Evolutionary conservation across 306 rosid genomes (phyloP).

Genomic region (Cotoneaster glaucophyllus): DNA sequence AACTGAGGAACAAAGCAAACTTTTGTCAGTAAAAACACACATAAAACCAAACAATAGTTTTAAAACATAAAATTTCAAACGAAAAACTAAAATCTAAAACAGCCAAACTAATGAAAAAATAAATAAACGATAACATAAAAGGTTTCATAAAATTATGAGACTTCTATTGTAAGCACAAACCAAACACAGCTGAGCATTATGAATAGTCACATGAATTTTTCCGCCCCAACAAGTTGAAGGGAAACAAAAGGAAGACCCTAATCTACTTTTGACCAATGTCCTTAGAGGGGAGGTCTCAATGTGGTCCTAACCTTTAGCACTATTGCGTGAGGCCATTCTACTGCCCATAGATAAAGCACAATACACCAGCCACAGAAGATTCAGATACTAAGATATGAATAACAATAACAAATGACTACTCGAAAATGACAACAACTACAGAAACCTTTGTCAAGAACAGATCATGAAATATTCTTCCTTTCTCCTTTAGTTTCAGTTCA

Average conservation of each 20-base stretch:
- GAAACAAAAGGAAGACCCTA: neutral
- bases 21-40: constrained; percentile 9
- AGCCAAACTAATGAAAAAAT: neutral
- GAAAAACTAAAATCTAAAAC: neutral
- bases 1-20: constrained; percentile 49
- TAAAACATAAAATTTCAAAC: constrained; percentile 5
- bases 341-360: neutral
- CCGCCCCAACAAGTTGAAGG: neutral
- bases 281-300: neutral
- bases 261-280: neutral
- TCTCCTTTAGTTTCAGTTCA: constrained; percentile 93
- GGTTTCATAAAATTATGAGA: neutral
- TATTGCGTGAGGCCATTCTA: neutral
- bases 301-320: neutral
- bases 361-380: neutral
- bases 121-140: neutral
- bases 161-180: neutral
- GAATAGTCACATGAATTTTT: neutral
- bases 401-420: neutral
- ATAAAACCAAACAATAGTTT: constrained; percentile 15
- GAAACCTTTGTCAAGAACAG: constrained; percentile 88
- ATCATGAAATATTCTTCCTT: constrained; percentile 89
- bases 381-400: constrained; percentile 7
- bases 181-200: neutral
- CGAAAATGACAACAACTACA: constrained; percentile 7